Conservation (phyloP, 768 basidiomycete genomes). For the Leccinellum luteum region DNA sequence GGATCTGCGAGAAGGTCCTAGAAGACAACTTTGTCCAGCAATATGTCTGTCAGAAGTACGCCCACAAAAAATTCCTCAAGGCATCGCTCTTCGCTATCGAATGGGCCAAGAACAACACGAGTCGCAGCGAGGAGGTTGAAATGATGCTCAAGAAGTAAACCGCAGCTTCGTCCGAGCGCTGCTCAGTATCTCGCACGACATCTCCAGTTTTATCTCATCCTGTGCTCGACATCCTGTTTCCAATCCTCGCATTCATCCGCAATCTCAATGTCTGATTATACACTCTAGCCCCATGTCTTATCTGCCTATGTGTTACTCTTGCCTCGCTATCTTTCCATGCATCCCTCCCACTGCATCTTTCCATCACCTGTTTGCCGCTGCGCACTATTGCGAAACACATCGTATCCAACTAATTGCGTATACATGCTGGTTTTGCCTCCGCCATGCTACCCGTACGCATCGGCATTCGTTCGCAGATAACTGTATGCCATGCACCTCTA, state of each 20-base stretch:
- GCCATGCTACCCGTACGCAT: conserved; percentile 17
- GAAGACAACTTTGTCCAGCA: conserved; percentile 78
- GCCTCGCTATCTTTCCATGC: conserved; percentile 38
- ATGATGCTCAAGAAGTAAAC: conserved; percentile 33
- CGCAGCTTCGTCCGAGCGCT: conserved; percentile 11
- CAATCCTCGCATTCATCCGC: conserved; percentile 31
- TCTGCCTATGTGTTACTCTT: conserved; percentile 36
- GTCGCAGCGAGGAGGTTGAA: conserved; percentile 32
- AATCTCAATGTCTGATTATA: conserved; percentile 40
- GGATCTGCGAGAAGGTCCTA: conserved; percentile 80
- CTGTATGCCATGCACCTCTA: conserved; percentile 25
- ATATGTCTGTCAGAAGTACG: conserved; percentile 95
- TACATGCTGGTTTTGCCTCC: conserved; percentile 36
- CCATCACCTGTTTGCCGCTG: conserved; percentile 25
- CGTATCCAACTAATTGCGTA: conserved; percentile 32
- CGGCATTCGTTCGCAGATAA: conserved; percentile 22
- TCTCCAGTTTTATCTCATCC: conserved; percentile 25
- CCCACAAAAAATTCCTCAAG: conserved; percentile 96
- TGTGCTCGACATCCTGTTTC: conserved; percentile 38
- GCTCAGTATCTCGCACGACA: conserved; percentile 21
- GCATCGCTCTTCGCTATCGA: conserved; percentile 76
- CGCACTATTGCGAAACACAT: conserved; percentile 36
- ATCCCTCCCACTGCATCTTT: conserved; percentile 22
- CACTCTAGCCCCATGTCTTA: conserved; percentile 36
- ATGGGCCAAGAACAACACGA: conserved; percentile 59